phyloP scores from a whole-genome alignment of 768 basidiomycete species.

The Paxillus ammoniavirescens region DNA sequence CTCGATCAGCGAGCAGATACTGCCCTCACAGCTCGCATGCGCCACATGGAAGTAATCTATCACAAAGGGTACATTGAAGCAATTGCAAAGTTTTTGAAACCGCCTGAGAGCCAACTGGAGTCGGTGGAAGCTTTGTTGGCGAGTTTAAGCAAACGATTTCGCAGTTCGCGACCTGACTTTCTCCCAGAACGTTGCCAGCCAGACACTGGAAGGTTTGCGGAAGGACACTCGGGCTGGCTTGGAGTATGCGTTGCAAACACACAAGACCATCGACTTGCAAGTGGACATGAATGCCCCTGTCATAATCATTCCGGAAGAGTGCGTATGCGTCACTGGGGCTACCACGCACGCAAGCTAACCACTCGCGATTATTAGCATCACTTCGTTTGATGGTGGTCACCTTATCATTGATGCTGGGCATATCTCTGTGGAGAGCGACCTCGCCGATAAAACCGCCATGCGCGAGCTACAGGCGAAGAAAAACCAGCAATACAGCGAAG shows the following conservation, averaged over 20 bases:
- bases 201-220: conserved; percentile 88
- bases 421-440: conserved; percentile 87
- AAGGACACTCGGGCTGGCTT: conserved; percentile 93
- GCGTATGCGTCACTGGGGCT: conserved; percentile 19
- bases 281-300: conserved; percentile 96
- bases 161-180: background rate
- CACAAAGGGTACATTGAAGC: conserved; percentile 93
- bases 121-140: conserved; percentile 92
- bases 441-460: conserved; percentile 81
- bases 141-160: conserved; percentile 23
- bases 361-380: conserved; percentile 53
- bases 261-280: conserved; percentile 95
- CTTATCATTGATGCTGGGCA: conserved; percentile 95
- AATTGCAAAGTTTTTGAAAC: conserved; percentile 87
- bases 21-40: conserved; percentile 84
- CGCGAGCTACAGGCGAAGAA: conserved; percentile 79
- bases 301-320: conserved; percentile 97
- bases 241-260: conserved; percentile 88
- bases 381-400: conserved; percentile 74
- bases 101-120: conserved; percentile 91
- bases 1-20: conserved; percentile 90
- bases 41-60: conserved; percentile 96
- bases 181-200: conserved; percentile 79
- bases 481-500: conserved; percentile 79
- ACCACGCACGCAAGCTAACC: conserved; percentile 5